Evolutionary conservation across 371 early-diverging fungal genomes (phyloP), one percentile per base, ranked within the genome.

Genomic region (Cokeromyces recurvatus): DNA sequence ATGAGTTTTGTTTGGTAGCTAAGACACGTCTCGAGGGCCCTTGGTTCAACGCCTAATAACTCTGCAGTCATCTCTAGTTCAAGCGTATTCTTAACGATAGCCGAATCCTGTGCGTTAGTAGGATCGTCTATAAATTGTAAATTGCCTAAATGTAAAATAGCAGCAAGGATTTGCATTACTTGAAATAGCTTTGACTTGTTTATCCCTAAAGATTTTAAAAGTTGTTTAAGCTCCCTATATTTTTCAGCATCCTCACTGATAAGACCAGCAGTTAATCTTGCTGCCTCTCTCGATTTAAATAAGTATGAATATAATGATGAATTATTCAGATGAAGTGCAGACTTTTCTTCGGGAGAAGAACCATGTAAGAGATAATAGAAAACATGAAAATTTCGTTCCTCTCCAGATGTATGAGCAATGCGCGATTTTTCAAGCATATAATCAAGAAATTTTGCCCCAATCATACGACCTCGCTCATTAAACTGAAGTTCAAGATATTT

Each of bases 401-500:
- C 81, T 15, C 51, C 54, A 24, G 37, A 36, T 3, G 46, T 32
- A 15, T 68, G 65, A 7, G 79, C 67, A 20, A 91, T 75, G n/a
- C 92, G 78, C 32, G 73, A 73, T 64, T 86, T 86, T 56, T 98
- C 96, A 16, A 97, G 69, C 51, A 94, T 78, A 62, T 91, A 96
- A 51, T 91, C 87, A 41, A 92, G 71, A 51, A 89, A 68, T 65
- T 91, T 93, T 5, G 86, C 86, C 20, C 96, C 94, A 9, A 84
- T 68, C 61, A 96, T 81, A 14, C 85, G 81, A 4, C 93, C 90
- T 27, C 84, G 76, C 56, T 81, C 86, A 62, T 90, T 84, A 61
- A 95, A 97, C 57, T 93, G 94, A 45, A 94, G 67, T 66, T 94
- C 95, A 7, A 85, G 84, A 61, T 94, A 94, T 40, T 87, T 82